Base-by-base conservation (phyloP, 2,329 filamentous ascomycete species). In the Pleomassaria siparia region DNA sequence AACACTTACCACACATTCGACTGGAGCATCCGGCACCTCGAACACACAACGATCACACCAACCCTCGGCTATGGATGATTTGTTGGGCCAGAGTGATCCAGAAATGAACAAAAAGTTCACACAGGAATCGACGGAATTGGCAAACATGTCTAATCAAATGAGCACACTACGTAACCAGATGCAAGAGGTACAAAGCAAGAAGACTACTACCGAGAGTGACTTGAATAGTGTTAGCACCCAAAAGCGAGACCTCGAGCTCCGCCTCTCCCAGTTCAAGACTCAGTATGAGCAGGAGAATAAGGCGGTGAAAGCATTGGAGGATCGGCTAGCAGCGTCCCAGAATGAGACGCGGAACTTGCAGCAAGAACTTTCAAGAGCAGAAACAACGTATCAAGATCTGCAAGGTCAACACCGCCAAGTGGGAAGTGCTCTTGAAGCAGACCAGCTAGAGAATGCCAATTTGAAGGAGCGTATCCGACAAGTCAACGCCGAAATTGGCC, bases 71-170 rank as follows among this genome's bases (percentile, higher is more conserved):
- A 79, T 86, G 42, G 91, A 96, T 60, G 94, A 97, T 69, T 79
- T 97, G 7, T 79, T 99, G n/a, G 32, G 89, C 13, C 91, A 96
- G 59, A 87, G 86, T 55, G 92, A 97, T 56, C 87, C 88, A 1
- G 91, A 95, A 63, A 84, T 91, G 46, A 92, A 86, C 72, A 94
- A 88, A 70, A 95, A 88, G 68, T 77, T 97, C 21, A 94, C 88
- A 0, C 87, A 85, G 55, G 94, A 99, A 66, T 94, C 91, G 2
- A 87, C 88, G 0, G 94, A 99, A 69, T 80, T 99, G 48, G 94
- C 91, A 43, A 97, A 99, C 66, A 79, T 99, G 59, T 96, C 92
- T 1, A 97, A 95, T 69, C 94, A 97, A 70, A 90, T 99, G 55
- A 86, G 90, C 25, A 92, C 88, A 2, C 74, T 99, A 46, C 88